Evolutionary conservation across 2,329 filamentous ascomycete species (phyloP), one percentile per base, ranked within the genome.

Genomic region (Verticillium tricorpus): DNA sequence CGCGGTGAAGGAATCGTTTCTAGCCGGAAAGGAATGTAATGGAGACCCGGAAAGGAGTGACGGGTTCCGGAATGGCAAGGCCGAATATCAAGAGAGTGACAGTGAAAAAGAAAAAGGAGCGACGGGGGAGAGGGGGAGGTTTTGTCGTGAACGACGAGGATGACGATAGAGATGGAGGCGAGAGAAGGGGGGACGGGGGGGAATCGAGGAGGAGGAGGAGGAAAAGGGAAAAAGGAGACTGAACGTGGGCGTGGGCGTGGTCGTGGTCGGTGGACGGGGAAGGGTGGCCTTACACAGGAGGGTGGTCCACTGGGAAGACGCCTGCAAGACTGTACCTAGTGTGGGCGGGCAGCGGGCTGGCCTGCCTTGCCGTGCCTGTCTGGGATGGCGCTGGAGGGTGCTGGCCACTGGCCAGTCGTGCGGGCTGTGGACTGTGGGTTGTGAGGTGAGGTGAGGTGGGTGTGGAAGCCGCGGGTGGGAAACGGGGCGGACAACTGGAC

Each of bases 21-120:
- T 67, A 70, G 69, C 66, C 67, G 57, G 65, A 75, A 76, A 59
- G 71, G 74, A 76, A 73, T 75, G 78, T 72, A 78, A 79, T 76
- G 73, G 74, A 67, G 73, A 74, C 76, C 75, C 74, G 74, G 79
- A 73, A 83, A 81, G 71, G 80, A 82, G 78, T 82, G 80, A 79
- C 78, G 80, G 79, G 77, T 71, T 73, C 75, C 76, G 70, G 72
- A 69, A 64, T 65, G 71, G 73, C 40, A 25, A 69, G 73, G 74
- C 74, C 69, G 70, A 74, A 75, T 69, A 69, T 72, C 74, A 81
- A 83, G 80, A 74, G 80, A 83, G 76, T 75, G 81, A 83, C 80
- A 81, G 73, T 76, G 72, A 72, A 69, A 73, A 73, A 69, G 67
- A 69, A 72, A 75, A 77, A 74, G 72, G 71, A 72, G 73, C 69